A percentile compares a stretch with the other conserved stretches of the same genome.
phyloP scores from a whole-genome alignment of 805 yeast genomes.

The Schizosaccharomyces japonicus region DNA sequence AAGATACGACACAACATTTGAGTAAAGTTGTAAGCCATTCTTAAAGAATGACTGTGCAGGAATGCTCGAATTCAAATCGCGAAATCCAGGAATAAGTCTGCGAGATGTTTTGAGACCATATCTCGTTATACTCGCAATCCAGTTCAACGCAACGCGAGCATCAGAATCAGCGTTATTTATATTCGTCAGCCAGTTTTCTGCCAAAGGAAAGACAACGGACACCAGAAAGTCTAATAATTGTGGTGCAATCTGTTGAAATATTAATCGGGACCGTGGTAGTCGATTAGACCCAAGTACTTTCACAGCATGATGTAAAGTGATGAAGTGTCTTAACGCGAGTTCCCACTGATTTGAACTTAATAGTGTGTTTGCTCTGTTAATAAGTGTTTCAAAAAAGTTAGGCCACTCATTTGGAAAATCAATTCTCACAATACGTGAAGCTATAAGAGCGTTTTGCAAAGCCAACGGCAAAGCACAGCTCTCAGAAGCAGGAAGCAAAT shows the following conservation, averaged over 20 bases:
- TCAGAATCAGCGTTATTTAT: too few species aligned
- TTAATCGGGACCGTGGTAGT: conserved; percentile 61
- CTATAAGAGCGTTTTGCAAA: conserved; percentile 61
- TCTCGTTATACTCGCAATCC: too few species aligned
- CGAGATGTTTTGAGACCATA: too few species aligned
- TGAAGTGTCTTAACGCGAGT: background rate
- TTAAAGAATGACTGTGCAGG: too few species aligned
- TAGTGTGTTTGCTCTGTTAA: background rate
- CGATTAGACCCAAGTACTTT: conserved; percentile 52
- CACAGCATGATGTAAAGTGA: conserved; percentile 40
- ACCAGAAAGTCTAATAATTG: too few species aligned
- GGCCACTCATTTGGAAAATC: conserved; percentile 72
- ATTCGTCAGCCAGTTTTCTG: too few species aligned
- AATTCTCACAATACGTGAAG: conserved; percentile 50
- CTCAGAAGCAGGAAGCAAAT: background rate
- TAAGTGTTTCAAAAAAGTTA: conserved; percentile 36
- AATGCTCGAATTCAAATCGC: too few species aligned
- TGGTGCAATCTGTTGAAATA: conserved; percentile 51
- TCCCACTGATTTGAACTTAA: background rate
- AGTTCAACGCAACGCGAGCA: too few species aligned
- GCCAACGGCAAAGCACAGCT: background rate
- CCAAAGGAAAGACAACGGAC: too few species aligned
- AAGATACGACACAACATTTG: too few species aligned
- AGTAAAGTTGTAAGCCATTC: too few species aligned
- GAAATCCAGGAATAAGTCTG: too few species aligned